These are phyloP conservation scores for Cyberlindnera maclurae DNA, from an alignment of 805 yeast species.

Conservation along the genomic window DNA sequence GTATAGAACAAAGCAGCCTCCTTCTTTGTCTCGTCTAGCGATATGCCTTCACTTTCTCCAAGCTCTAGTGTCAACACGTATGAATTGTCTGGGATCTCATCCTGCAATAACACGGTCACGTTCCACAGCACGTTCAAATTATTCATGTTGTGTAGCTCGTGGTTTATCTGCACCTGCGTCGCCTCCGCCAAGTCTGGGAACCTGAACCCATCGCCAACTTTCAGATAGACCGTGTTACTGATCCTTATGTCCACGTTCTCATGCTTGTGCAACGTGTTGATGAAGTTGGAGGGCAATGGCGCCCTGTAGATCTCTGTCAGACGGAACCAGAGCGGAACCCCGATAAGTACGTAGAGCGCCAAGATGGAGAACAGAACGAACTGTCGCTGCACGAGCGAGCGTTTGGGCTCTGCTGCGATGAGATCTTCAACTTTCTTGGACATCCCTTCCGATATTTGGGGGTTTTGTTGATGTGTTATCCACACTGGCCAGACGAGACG, in stretches of 20 bases:
- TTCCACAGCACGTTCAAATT: conserved; percentile 29
- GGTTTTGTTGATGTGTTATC: background rate
- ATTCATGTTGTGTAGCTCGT: conserved; percentile 27
- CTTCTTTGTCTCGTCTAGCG: conserved; percentile 34
- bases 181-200: conserved; percentile 67
- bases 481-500: too few species aligned
- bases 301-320: conserved; percentile 36
- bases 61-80: conserved; percentile 33
- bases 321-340: conserved; percentile 36
- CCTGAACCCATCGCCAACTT: conserved; percentile 35
- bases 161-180: conserved; percentile 38
- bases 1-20: conserved; percentile 36
- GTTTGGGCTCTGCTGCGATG: conserved; percentile 14
- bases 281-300: conserved; percentile 31
- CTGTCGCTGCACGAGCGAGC: conserved; percentile 18
- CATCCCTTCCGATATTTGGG: background rate
- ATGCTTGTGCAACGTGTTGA: conserved; percentile 27
- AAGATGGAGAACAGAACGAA: conserved; percentile 18
- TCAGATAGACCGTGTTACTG: conserved; percentile 35
- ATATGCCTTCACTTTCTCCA: conserved; percentile 37
- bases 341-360: conserved; percentile 27
- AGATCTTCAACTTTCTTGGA: conserved; percentile 5
- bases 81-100: conserved; percentile 17
- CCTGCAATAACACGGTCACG: conserved; percentile 20
- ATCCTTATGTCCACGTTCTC: conserved; percentile 37